Conservation (phyloP, 228 moss, liverwort and hornwort species). For the Sphagnum fallax region DNA sequence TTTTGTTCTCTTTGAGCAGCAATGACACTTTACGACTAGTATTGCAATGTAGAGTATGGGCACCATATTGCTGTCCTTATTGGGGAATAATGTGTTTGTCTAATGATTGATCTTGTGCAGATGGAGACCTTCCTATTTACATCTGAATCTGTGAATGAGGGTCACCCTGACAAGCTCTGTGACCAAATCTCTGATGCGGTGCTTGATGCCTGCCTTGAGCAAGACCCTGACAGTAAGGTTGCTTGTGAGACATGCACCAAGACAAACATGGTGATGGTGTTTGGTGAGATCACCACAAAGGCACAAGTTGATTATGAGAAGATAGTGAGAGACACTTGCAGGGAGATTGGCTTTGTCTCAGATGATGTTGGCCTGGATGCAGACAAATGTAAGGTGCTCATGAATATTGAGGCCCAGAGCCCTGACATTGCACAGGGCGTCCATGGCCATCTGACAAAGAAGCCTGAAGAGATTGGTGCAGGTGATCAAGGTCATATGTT, state of each 20-base stretch:
- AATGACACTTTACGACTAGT: no score
- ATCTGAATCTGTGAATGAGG: conserved; percentile 96
- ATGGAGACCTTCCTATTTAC: conserved; percentile 92
- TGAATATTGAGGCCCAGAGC: conserved; percentile 85
- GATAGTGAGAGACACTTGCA: conserved; percentile 87
- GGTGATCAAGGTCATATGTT: conserved; percentile 95
- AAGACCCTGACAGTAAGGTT: conserved; percentile 88
- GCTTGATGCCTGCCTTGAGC: conserved; percentile 84
- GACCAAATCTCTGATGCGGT: conserved; percentile 99
- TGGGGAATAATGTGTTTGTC: no score
- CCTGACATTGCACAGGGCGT: conserved; percentile 92
- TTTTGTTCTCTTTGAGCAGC: no score
- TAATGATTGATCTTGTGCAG: conserved; percentile 7
- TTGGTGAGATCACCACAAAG: conserved; percentile 94
- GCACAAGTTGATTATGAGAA: conserved; percentile 88
- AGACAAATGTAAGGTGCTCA: conserved; percentile 84
- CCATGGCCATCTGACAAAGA: conserved; percentile 85
- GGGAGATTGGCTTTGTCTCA: conserved; percentile 77
- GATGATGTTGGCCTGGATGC: conserved; percentile 79
- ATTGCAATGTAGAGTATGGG: no score
- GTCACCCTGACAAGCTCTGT: conserved; percentile 96
- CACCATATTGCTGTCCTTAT: no score
- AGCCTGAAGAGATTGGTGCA: conserved; percentile 86
- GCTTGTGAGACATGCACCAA: conserved; percentile 96
- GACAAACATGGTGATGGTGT: conserved; percentile 98